A percentile compares a stretch with the other conserved stretches of the same genome.
phyloP scores from a whole-genome alignment of 2,329 filamentous ascomycete species.

The Cephalotrichum gorgonifer region DNA sequence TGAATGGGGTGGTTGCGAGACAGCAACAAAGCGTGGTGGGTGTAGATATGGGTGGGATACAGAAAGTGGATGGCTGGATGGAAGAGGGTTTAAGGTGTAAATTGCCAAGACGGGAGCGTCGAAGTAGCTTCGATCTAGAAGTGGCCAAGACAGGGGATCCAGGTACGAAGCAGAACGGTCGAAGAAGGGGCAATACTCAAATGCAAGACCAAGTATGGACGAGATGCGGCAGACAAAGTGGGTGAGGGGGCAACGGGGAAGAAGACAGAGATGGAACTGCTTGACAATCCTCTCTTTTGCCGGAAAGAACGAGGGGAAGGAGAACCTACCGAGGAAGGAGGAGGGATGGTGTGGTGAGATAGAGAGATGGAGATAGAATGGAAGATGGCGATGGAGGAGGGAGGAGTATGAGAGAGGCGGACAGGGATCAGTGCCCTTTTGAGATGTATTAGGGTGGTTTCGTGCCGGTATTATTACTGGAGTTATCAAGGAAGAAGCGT shows the following conservation, averaged over 20 bases:
- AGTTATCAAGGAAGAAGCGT: too few species aligned
- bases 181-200: too few species aligned
- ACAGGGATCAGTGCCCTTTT: too few species aligned
- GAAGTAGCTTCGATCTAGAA: neutral
- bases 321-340: neutral
- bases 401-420: too few species aligned
- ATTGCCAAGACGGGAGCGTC: slow-evolving; percentile 2
- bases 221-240: neutral
- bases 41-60: neutral
- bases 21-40: neutral
- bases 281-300: neutral
- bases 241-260: neutral
- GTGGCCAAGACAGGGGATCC: slow-evolving; percentile 1
- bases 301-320: neutral
- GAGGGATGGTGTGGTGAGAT: neutral
- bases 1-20: too few species aligned
- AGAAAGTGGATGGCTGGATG: neutral
- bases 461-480: too few species aligned
- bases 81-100: slow-evolving; percentile 3
- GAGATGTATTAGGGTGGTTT: too few species aligned
- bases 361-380: neutral
- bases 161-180: neutral
- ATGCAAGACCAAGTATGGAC: neutral
- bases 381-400: too few species aligned
- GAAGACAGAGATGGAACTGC: neutral